Base-by-base conservation (phyloP, 805 yeast species). In the Yamadazyma akitaensis region DNA sequence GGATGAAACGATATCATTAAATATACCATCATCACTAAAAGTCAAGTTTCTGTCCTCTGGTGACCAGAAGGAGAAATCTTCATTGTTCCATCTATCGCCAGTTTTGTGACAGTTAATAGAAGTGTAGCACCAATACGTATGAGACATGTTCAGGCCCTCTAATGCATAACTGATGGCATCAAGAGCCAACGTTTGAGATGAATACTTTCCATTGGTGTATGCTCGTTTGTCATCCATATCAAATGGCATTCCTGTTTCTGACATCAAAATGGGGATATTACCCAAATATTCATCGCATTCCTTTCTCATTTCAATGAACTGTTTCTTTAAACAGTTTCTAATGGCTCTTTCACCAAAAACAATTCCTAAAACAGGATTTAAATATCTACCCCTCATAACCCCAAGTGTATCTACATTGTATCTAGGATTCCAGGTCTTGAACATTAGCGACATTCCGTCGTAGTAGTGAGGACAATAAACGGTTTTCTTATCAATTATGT, bases 221-320 rank as follows among this genome's bases (percentile, higher is more conserved):
- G 97, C 86, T 40, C 67, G 71, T 59, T 86, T 88, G 48, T 80
- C 74, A 63, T 92, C 91, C 97, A 92, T 88, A 63, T 94, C 97
- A 62, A 85, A 88, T 2, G 99, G 98, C 84, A 92, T 88, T 5
- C 99, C 99, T n/a, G 92, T 90, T 63, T 92, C 99, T 1, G 96
- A 80, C 75, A 94, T 82, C 18, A 92, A 66, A 9, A 85, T 77
- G 0, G 97, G 96, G 9, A 89, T 72, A 9, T 62, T 42, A 2
- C 97, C 97, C 32, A 91, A 63, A 26, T 76, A 62, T 3, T 73
- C 74, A 5, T 67, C 60, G 4, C 89, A 81, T 60, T 94, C 98
- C 17, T 62, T 58, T 44, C 75, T 77, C 69, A 92, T 77, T 48
- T 77, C 84, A n/a, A 61, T 55, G 47, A 92, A 69, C 65, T 92